Base-by-base conservation (phyloP, 1,284 basidiomycete species). In the Ganoderma resinaceum region DNA sequence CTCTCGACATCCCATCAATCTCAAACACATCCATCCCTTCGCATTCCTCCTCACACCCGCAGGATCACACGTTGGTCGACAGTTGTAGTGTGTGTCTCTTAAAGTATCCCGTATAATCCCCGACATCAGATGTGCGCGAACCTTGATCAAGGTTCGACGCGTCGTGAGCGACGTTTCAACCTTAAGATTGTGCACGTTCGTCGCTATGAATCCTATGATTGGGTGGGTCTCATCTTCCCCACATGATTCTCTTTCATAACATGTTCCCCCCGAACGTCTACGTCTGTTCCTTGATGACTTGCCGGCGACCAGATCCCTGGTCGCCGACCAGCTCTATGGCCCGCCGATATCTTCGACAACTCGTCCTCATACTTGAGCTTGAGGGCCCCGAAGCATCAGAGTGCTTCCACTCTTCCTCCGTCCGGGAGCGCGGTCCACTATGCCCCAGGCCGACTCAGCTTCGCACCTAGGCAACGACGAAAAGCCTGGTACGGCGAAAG, bases 161-260 rank as follows among this genome's bases (percentile, higher is more conserved):
- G 4, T 58, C 26, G 26, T 14, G 9, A 18, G 31, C 55, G 16
- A 11, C 20, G 18, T 29, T 37, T 37, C 16, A 31, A 14, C 53
- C n/a, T n/a, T n/a, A 16, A 31, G 53, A 14, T 5, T 20, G 14
- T 9, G 61, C 61, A 62, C 61, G 61, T 62, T 62, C 43, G 61
- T 49, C 26, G 11, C 43, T 35, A 31, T 62, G 7, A 62, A 49
- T 62, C 20, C 43, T 35, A 31, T 62, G 7, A 62, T 62, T 62
- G 61, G 55, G 12, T 18, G n/a, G n/a, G n/a, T 31, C n/a, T 37
- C 43, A 4, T 18, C 31, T 31, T 62, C 61, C 29, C 61, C 61
- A 62, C 43, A 62, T 49, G 43, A 29, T 35, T 4, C 35, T 35
- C 59, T 26, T 43, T 9, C 9, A 9, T 20, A 61, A 43, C 42